Evolutionary conservation across 2,329 filamentous ascomycete genomes (phyloP).

Genomic region (Paracamarosporium sp.): DNA sequence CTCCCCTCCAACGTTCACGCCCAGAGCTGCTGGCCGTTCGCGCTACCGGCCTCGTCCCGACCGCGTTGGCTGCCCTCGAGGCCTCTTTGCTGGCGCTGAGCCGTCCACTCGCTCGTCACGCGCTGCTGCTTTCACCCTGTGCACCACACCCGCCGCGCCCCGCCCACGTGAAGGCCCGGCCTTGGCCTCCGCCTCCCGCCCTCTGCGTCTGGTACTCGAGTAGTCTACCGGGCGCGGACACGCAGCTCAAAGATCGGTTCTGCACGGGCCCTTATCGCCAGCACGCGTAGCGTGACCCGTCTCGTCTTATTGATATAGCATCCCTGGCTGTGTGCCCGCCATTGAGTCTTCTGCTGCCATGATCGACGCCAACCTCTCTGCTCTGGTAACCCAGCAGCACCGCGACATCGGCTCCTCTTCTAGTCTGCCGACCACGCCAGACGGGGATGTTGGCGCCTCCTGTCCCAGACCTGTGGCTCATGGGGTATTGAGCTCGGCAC

Average conservation of each 20-base stretch:
- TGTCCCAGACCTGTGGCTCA: constrained; percentile 16
- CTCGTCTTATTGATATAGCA: constrained; percentile 7
- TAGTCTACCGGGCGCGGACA: neutral
- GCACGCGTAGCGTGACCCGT: constrained; percentile 2
- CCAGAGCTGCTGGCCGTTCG: neutral
- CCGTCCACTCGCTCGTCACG: constrained; percentile 4
- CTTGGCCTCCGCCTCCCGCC: constrained; percentile 11
- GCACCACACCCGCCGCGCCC: constrained; percentile 12
- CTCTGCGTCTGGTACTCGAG: neutral
- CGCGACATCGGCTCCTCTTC: constrained; percentile 11
- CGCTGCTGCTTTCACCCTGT: constrained; percentile 6
- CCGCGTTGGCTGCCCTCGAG: neutral
- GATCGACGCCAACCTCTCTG: constrained; percentile 8
- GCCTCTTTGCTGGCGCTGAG: neutral
- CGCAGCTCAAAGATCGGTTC: neutral
- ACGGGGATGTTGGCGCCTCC: constrained; percentile 12
- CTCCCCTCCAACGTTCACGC: neutral
- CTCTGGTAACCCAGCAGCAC: constrained; percentile 5
- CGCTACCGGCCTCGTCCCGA: neutral
- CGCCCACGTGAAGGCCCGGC: neutral
- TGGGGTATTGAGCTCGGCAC: constrained; percentile 10
- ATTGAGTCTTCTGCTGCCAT: constrained; percentile 8
- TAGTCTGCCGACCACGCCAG: constrained; percentile 15
- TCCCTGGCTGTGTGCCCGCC: neutral
- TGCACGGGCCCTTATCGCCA: neutral